Base-by-base conservation (phyloP, 2,329 filamentous ascomycete genomes). In the Drechslerella coelobrocha region DNA sequence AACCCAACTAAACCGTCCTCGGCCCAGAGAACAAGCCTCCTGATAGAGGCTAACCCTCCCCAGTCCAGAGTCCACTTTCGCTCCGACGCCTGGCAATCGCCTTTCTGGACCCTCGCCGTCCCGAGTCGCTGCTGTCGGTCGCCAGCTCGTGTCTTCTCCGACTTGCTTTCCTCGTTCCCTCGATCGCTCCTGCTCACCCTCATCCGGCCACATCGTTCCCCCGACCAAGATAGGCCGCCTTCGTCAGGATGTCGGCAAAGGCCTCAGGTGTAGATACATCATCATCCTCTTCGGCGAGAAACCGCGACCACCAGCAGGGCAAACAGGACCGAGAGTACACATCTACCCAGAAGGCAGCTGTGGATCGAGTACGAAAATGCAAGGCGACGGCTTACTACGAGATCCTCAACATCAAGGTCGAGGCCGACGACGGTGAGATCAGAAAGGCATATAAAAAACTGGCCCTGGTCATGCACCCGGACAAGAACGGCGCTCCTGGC, bases 381-480 rank as follows among this genome's bases (percentile, higher is more conserved):
- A 83, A 84, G 39, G 82, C 89, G 21, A 97, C 92, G 2, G 91
- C 91, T 17, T 99, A 95, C 80, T 99, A 99, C 82, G 94, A 97
- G 78, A 97, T 99, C 75, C 82, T 99, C 29, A 88, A 87, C 21
- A 81, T 97, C 52, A 85, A 88, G 75, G 82, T 83, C 73, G 87
- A 89, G 73, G 80, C 82, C 53, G 86, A 86, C 52, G 93, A 97
- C 75, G 80, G 83, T 72, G 93, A 97, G 77, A 92, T 99, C 78
- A 99, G 97, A 80, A 97, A 97, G 82, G 93, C 94, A 5, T 99
- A 99, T 81, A 86, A 93, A 77, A 97, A 96, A 81, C 84, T 95
- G 78, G 94, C 90, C 78, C 82, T 99, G 76, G 84, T 97, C 77
- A 99, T 94, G 68, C 94, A 99, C 83, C 94, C 94, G 73, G 94